These are phyloP conservation scores for Gnomoniopsis sp. DNA, from an alignment of 2,329 filamentous ascomycete genomes.

Conservation along the genomic window DNA sequence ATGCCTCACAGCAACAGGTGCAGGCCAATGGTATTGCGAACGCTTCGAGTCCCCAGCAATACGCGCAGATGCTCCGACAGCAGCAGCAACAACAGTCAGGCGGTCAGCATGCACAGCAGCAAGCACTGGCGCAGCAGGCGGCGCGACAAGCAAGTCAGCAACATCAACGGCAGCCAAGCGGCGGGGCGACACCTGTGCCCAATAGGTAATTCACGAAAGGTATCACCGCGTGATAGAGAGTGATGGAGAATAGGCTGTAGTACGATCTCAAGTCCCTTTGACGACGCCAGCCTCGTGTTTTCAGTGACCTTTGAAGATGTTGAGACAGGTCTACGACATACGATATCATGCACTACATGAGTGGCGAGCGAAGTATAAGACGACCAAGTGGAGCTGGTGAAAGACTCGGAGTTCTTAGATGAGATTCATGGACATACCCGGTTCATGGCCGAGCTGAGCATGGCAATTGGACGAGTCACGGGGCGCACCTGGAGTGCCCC, in stretches of 20 bases:
- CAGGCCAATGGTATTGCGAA: conserved; percentile 46
- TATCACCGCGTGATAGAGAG: no score
- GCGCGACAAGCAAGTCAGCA: conserved; percentile 25
- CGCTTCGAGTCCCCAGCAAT: conserved; percentile 54
- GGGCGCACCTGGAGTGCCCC: not conserved
- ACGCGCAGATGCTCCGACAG: conserved; percentile 55
- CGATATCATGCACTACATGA: not conserved
- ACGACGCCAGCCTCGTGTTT: no score
- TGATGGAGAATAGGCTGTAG: no score
- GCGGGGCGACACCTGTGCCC: conserved; percentile 14
- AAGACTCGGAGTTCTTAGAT: not conserved
- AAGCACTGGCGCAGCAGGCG: conserved; percentile 26
- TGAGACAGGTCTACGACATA: not conserved
- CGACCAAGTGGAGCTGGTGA: not conserved
- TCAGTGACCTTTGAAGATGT: not conserved
- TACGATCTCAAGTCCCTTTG: no score
- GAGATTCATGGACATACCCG: not conserved
- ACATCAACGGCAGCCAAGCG: conserved; percentile 18
- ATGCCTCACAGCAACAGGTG: conserved; percentile 42
- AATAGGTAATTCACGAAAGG: not conserved
- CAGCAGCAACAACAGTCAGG: conserved; percentile 48
- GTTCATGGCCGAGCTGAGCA: not conserved
- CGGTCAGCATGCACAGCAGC: conserved; percentile 4
- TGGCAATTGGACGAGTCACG: not conserved
- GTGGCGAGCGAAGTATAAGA: not conserved